Evolutionary conservation across 2,329 filamentous ascomycete genomes (phyloP), one percentile per base, ranked within the genome.

Genomic region (Fusarium subglutinans): DNA sequence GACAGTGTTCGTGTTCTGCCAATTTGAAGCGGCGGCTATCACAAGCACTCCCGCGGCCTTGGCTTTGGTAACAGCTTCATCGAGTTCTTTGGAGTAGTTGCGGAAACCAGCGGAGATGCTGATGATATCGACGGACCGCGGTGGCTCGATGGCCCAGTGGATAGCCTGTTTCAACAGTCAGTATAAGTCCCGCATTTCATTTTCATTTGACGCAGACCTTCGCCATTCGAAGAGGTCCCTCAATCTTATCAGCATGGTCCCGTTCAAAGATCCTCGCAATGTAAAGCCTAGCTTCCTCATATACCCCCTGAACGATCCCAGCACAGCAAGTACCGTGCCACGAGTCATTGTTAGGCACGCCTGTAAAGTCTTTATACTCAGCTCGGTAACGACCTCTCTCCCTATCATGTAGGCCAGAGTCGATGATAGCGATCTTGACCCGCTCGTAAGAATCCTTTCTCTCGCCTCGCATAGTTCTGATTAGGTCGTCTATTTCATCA

Each of bases 61-160:
- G 1, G 60, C 60, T 8, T 2, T 63, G 0, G 33, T 48, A 0
- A 48, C 35, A 0, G 60, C 60, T 0, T 47, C 53, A 1, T 59
- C 22, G 0, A 63, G 41, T 12, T 63, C 41, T 2, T 40, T 40
- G 4, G 60, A 59, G 18, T 63, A 59, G 0, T 28, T 14, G 1
- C 53, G 60, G 2, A 63, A 63, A 0, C 60, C 60, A 14, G 41
- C 53, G 0, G 60, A 59, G 10, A 63, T 63, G 0, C 41, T 63
- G 22, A 59, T 60, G 3, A 63, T 59, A 0, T 60, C 60, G 0
- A 63, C 60, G 0, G 26, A 41, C 1, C 2, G 0, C 0, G 35
- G 53, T 13, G 41, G 33, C 1, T 47, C 35, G 2, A 40, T 48
- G 0, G 60, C 60, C 60, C 60, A 63, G 14, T 47, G 17, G 0